Percentiles rank a stretch among this genome's conserved stretches.
Evolutionary conservation across 108 stramenopile genomes (phyloP).

Genomic region (Asterionellopsis glacialis): DNA sequence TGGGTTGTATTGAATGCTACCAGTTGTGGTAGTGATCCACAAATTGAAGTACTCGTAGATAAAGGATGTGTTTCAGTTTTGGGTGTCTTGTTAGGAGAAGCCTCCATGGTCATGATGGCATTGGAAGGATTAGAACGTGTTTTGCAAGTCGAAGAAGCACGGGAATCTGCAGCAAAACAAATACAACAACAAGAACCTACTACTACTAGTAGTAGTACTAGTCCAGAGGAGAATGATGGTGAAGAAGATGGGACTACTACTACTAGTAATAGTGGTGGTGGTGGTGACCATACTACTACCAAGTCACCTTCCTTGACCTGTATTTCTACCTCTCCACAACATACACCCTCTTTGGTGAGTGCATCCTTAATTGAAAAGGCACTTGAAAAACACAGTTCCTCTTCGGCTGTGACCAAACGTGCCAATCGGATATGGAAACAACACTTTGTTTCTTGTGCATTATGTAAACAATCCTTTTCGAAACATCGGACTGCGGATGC

Average conservation of each 20-base stretch:
- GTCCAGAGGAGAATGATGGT: conserved; percentile 21
- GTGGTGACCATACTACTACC: not conserved
- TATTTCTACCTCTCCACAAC: conserved; percentile 11
- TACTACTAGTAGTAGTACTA: conserved; percentile 36
- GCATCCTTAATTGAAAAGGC: conserved; percentile 81
- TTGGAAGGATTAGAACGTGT: conserved; percentile 94
- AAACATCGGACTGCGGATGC: conserved; percentile 74
- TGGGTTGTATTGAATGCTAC: conserved; percentile 98
- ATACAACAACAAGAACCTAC: conserved; percentile 8
- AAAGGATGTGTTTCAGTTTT: conserved; percentile 91
- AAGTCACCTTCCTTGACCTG: no score
- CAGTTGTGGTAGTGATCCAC: conserved; percentile 90
- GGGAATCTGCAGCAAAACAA: conserved; percentile 41
- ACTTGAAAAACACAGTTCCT: conserved; percentile 76
- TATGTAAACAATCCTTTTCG: conserved; percentile 87
- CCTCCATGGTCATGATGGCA: conserved; percentile 95
- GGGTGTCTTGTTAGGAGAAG: conserved; percentile 77
- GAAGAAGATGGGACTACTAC: conserved; percentile 17
- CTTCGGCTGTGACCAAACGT: conserved; percentile 71
- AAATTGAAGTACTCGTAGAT: conserved; percentile 89
- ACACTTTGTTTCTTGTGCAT: conserved; percentile 93
- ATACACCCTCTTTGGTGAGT: conserved; percentile 56
- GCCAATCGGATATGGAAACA: conserved; percentile 93
- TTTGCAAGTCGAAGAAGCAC: conserved; percentile 84
- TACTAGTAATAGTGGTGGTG: not conserved